phyloP scores from a whole-genome alignment of 768 basidiomycete genomes.

The Amanita jacksonii region DNA sequence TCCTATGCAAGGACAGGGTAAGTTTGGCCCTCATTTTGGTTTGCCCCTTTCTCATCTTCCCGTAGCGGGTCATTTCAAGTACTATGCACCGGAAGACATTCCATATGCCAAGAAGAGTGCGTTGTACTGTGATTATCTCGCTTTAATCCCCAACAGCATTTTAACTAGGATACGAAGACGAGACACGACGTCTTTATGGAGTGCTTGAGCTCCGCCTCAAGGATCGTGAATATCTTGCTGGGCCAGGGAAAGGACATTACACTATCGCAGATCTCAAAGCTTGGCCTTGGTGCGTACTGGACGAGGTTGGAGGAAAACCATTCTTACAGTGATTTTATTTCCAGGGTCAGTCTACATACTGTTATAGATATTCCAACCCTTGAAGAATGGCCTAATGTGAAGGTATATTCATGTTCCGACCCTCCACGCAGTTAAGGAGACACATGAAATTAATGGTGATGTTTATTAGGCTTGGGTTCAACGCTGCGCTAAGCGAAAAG shows the following conservation, averaged over 20 bases:
- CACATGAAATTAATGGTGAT: neutral
- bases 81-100: slow-evolving; percentile 55
- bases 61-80: slow-evolving; percentile 60
- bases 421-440: no score
- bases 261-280: slow-evolving; percentile 68
- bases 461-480: neutral
- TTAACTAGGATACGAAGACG: slow-evolving; percentile 60
- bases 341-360: slow-evolving; percentile 19
- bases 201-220: slow-evolving; percentile 75
- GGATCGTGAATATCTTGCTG: slow-evolving; percentile 70
- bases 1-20: slow-evolving; percentile 78
- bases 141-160: neutral
- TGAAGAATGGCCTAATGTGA: slow-evolving; percentile 25
- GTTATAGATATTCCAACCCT: slow-evolving; percentile 39
- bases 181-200: slow-evolving; percentile 75
- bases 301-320: neutral
- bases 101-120: slow-evolving; percentile 60
- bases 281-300: slow-evolving; percentile 32
- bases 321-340: neutral
- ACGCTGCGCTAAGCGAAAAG: no score
- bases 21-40: no score
- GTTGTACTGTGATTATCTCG: neutral
- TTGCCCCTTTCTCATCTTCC: no score
- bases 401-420: slow-evolving; percentile 23
- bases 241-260: slow-evolving; percentile 56